These are phyloP conservation scores for Pterocarpus santalinus DNA, from an alignment of 306 rosid genomes.

Conservation along the genomic window DNA sequence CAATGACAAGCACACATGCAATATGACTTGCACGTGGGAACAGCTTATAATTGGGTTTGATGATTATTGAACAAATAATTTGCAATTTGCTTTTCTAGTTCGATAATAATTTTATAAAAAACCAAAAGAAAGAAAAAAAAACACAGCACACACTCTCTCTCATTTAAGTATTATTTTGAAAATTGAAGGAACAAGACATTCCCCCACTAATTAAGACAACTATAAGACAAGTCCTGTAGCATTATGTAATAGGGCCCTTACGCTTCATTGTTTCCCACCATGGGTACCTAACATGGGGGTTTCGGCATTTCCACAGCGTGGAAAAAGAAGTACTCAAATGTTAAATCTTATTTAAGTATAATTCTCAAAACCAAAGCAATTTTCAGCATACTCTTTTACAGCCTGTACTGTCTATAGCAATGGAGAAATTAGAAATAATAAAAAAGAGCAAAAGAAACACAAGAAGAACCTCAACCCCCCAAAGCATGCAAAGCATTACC, in stretches of 20 bases:
- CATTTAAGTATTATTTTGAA: slow-evolving; percentile 33
- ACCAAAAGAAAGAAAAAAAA: background rate
- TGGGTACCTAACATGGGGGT: slow-evolving; percentile 61
- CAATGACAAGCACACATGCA: slow-evolving; percentile 62
- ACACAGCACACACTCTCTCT: background rate
- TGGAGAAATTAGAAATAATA: slow-evolving; percentile 25
- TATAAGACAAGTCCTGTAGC: slow-evolving; percentile 63
- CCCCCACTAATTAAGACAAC: slow-evolving; percentile 57
- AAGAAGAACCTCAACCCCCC: slow-evolving; percentile 47
- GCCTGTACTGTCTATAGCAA: slow-evolving; percentile 52
- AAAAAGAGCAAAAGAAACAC: slow-evolving; percentile 25
- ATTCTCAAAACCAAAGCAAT: slow-evolving; percentile 53
- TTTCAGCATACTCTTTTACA: slow-evolving; percentile 62
- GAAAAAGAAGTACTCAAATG: slow-evolving; percentile 40
- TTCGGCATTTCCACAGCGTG: slow-evolving; percentile 50
- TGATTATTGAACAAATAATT: slow-evolving; percentile 38
- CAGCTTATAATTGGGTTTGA: background rate
- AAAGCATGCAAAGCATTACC: slow-evolving; percentile 43
- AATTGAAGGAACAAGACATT: slow-evolving; percentile 51
- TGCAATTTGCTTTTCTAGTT: background rate
- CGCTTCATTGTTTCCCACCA: slow-evolving; percentile 81
- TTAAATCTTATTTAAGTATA: slow-evolving; percentile 31
- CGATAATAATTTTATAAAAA: background rate
- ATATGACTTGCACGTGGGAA: slow-evolving; percentile 38
- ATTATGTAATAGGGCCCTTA: slow-evolving; percentile 61